Evolutionary conservation across 768 basidiomycete species (phyloP).

Genomic region (Auriscalpium microsporum): DNA sequence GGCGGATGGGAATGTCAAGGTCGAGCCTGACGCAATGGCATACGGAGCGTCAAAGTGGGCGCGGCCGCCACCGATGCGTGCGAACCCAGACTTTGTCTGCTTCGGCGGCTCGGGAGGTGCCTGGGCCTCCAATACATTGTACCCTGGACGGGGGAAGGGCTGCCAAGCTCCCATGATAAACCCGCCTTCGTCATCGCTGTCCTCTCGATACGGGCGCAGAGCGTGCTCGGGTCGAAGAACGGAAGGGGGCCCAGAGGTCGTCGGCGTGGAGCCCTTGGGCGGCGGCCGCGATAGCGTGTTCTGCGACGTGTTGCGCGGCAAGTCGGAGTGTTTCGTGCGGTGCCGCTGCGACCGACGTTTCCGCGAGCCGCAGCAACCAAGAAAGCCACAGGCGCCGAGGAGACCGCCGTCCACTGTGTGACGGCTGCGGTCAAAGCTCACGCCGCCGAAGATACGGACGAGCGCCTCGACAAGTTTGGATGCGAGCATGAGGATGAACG

Average conservation of each 20-base stretch:
- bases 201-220: slow-evolving; percentile 65
- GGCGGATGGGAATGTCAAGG: slow-evolving; percentile 51
- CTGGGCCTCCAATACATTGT: slow-evolving; percentile 36
- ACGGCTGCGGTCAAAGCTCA: slow-evolving; percentile 78
- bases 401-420: slow-evolving; percentile 80
- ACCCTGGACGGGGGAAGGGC: slow-evolving; percentile 51
- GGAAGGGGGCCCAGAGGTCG: slow-evolving; percentile 53
- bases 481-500: slow-evolving; percentile 72
- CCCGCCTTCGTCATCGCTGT: slow-evolving; percentile 71
- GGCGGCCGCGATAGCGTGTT: slow-evolving; percentile 9
- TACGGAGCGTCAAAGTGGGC: slow-evolving; percentile 84
- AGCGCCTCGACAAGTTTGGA: slow-evolving; percentile 80
- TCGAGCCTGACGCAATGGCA: slow-evolving; percentile 45
- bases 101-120: slow-evolving; percentile 18
- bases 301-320: slow-evolving; percentile 4
- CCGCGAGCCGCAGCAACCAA: slow-evolving; percentile 56
- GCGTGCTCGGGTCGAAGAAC: slow-evolving; percentile 78
- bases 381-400: slow-evolving; percentile 70
- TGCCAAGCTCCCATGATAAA: slow-evolving; percentile 96
- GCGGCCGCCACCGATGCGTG: slow-evolving; percentile 79
- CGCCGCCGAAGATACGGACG: slow-evolving; percentile 66
- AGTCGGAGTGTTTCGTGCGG: slow-evolving; percentile 12
- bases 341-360: slow-evolving; percentile 14
- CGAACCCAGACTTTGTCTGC: slow-evolving; percentile 54
- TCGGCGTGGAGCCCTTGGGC: slow-evolving; percentile 23